These are phyloP conservation scores for Priceomyces haplophilus DNA, from an alignment of 805 yeast species.

Conservation along the genomic window DNA sequence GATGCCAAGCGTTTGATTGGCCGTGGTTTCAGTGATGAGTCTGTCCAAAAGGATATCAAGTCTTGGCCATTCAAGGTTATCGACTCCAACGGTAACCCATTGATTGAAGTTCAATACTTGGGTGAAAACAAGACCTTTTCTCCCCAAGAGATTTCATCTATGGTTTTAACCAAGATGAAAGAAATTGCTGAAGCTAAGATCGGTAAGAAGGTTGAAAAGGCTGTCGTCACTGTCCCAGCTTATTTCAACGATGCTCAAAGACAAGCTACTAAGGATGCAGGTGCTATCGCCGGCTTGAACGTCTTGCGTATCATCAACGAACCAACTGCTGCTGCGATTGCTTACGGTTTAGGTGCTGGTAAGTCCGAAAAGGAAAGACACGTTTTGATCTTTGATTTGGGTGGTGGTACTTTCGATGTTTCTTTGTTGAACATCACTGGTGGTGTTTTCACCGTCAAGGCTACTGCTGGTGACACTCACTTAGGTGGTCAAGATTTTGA, in stretches of 20 bases:
- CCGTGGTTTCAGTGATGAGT: slow-evolving; percentile 58
- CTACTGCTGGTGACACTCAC: slow-evolving; percentile 64
- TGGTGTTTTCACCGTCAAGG: slow-evolving; percentile 95
- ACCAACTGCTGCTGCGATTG: slow-evolving; percentile 93
- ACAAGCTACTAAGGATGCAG: slow-evolving; percentile 52
- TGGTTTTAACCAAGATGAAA: slow-evolving; percentile 51
- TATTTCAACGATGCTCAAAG: slow-evolving; percentile 50
- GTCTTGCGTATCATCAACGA: slow-evolving; percentile 49
- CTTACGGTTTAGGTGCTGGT: slow-evolving; percentile 89
- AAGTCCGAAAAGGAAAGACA: slow-evolving; percentile 53
- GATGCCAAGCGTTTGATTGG: slow-evolving; percentile 55
- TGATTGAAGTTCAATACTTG: slow-evolving; percentile 46
- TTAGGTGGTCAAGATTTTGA: slow-evolving; percentile 53
- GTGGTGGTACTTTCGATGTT: slow-evolving; percentile 99
- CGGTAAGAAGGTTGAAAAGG: slow-evolving; percentile 68
- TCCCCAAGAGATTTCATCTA: slow-evolving; percentile 48
- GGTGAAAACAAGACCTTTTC: slow-evolving; percentile 47
- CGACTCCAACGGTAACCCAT: slow-evolving; percentile 45
- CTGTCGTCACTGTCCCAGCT: slow-evolving; percentile 50
- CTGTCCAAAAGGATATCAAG: slow-evolving; percentile 55
- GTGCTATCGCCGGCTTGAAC: slow-evolving; percentile 50
- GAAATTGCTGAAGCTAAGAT: slow-evolving; percentile 86
- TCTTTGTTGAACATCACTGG: slow-evolving; percentile 88
- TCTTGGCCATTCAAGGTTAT: slow-evolving; percentile 48
- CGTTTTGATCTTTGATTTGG: slow-evolving; percentile 88